Evolutionary conservation across 2,329 filamentous ascomycete genomes (phyloP).

Genomic region (Fusarium nodosum): DNA sequence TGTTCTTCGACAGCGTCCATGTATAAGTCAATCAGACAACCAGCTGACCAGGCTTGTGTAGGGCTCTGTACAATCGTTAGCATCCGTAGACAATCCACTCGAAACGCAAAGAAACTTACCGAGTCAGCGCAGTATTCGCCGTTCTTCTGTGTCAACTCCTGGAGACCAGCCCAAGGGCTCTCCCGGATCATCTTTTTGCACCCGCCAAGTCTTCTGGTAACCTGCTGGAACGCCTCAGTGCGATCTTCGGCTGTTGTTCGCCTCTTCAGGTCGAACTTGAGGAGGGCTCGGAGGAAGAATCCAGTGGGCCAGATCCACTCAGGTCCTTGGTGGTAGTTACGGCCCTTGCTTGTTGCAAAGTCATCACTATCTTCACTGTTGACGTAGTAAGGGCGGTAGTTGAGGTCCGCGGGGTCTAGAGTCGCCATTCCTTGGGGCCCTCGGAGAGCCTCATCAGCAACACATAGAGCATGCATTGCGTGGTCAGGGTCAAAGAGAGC

Average conservation of each 20-base stretch:
- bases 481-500: conserved; percentile 85
- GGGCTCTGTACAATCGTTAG: conserved; percentile 72
- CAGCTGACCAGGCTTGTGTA: conserved; percentile 96
- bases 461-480: conserved; percentile 82
- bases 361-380: conserved; percentile 94
- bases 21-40: conserved; percentile 94
- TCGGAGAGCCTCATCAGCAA: conserved; percentile 83
- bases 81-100: conserved; percentile 9
- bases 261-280: conserved; percentile 88
- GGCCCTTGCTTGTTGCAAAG: conserved; percentile 91
- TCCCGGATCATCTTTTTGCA: conserved; percentile 88
- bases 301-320: conserved; percentile 99
- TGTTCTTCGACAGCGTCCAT: conserved; percentile 82
- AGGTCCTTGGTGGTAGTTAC: conserved; percentile 98
- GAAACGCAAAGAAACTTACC: conserved; percentile 64
- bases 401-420: conserved; percentile 89
- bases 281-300: conserved; percentile 90
- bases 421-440: conserved; percentile 97
- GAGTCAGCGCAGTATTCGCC: conserved; percentile 89
- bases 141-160: conserved; percentile 92
- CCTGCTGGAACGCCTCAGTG: conserved; percentile 93
- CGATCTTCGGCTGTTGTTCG: conserved; percentile 72
- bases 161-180: conserved; percentile 89
- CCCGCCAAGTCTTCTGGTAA: conserved; percentile 83
- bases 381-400: conserved; percentile 94